A percentile compares a stretch with the other conserved stretches of the same genome.
phyloP scores from a whole-genome alignment of 2,329 filamentous ascomycete genomes.

The Paecilomyces formosus region DNA sequence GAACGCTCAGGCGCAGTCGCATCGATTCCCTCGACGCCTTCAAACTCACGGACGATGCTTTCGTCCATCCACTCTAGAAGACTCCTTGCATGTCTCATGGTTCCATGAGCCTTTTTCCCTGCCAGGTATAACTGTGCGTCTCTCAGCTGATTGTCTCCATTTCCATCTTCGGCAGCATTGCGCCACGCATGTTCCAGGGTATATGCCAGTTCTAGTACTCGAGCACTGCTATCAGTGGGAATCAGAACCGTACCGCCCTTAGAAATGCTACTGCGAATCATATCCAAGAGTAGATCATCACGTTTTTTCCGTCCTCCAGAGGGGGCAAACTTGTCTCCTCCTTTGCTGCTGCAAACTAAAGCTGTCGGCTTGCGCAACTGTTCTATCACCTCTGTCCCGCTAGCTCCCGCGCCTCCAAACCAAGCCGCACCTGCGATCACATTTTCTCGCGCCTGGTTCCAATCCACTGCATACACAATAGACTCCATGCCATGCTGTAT shows the following conservation, averaged over 20 bases:
- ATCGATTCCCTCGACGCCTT: constrained; percentile 48
- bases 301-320: constrained; percentile 69
- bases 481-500: constrained; percentile 95
- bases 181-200: constrained; percentile 89
- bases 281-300: constrained; percentile 76
- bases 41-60: constrained; percentile 84
- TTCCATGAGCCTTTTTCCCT: constrained; percentile 77
- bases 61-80: constrained; percentile 99
- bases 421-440: constrained; percentile 89
- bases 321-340: constrained; percentile 63
- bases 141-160: constrained; percentile 45
- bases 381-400: constrained; percentile 86
- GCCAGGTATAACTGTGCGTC: constrained; percentile 66
- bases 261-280: constrained; percentile 69
- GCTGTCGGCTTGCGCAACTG: constrained; percentile 89
- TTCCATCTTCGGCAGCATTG: constrained; percentile 49
- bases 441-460: constrained; percentile 96
- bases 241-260: constrained; percentile 88
- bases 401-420: constrained; percentile 73
- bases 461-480: constrained; percentile 94
- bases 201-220: constrained; percentile 86
- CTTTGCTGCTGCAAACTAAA: constrained; percentile 82
- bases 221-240: constrained; percentile 90
- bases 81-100: constrained; percentile 82
- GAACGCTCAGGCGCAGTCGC: constrained; percentile 23